Evolutionary conservation across 75 land plant genomes (phyloP).

Genomic region (Cunninghamia lanceolata): DNA sequence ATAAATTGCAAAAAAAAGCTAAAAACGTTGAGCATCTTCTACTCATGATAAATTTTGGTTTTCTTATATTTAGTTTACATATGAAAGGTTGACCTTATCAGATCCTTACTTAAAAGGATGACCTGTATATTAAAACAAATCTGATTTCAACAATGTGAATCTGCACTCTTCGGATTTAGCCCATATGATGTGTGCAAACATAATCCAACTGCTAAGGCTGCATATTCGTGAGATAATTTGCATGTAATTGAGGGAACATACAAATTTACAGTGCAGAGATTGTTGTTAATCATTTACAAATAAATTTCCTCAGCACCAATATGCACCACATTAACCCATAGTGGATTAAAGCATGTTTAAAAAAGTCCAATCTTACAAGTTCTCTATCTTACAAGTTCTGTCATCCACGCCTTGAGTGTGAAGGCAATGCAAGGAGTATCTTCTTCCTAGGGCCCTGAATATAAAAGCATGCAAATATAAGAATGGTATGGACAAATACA

Average conservation of each 20-base stretch:
- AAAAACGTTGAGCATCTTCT: not conserved
- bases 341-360: not conserved
- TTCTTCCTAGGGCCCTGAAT: conserved; percentile 35
- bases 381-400: not conserved
- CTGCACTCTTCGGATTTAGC: not conserved
- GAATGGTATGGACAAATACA: not conserved
- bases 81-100: conserved; percentile 1
- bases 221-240: not conserved
- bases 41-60: not conserved
- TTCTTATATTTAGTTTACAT: not conserved
- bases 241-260: not conserved
- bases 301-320: not conserved
- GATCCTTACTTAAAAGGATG: not conserved
- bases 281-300: not conserved
- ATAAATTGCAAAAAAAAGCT: not conserved
- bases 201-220: not conserved
- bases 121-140: conserved; percentile 4
- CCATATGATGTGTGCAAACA: not conserved
- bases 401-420: conserved; percentile 14
- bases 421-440: conserved; percentile 24
- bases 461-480: not conserved
- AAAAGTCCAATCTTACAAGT: not conserved
- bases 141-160: not conserved
- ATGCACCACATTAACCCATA: not conserved
- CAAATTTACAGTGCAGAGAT: not conserved